Percentiles rank a stretch among this genome's conserved stretches.
phyloP scores from a whole-genome alignment of 768 basidiomycete genomes.

The Boletellus sp. region DNA sequence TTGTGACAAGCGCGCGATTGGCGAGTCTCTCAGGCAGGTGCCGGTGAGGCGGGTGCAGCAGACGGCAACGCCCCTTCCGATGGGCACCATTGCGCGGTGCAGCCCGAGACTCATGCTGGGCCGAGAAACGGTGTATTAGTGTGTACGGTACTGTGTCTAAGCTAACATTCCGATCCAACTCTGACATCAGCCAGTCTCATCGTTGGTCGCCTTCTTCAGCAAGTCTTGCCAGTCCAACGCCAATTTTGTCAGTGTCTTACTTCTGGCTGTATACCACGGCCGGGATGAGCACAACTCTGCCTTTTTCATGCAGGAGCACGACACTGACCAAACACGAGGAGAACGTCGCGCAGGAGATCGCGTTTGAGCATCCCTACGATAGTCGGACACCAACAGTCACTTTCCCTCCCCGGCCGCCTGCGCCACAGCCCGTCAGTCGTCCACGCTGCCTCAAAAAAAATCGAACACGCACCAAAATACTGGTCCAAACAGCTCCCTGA shows the following conservation, averaged over 20 bases:
- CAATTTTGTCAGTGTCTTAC: conserved; percentile 70
- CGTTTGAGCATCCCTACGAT: conserved; percentile 74
- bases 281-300: conserved; percentile 5
- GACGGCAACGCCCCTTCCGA: not conserved
- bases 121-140: not conserved
- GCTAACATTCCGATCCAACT: not conserved
- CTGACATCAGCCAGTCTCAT: conserved; percentile 35
- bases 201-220: conserved; percentile 58
- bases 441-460: not conserved
- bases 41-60: not conserved
- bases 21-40: not conserved
- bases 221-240: conserved; percentile 82
- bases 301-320: not conserved
- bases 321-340: conserved; percentile 69
- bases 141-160: not conserved
- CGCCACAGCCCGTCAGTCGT: not conserved
- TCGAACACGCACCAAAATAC: conserved; percentile 70
- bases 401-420: conserved; percentile 64
- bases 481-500: conserved; percentile 87
- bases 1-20: not conserved
- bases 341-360: conserved; percentile 78
- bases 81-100: not conserved
- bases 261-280: conserved; percentile 50
- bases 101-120: not conserved
- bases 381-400: conserved; percentile 58